Base-by-base conservation (phyloP, 805 yeast genomes). In the Deakozyma indianensis region DNA sequence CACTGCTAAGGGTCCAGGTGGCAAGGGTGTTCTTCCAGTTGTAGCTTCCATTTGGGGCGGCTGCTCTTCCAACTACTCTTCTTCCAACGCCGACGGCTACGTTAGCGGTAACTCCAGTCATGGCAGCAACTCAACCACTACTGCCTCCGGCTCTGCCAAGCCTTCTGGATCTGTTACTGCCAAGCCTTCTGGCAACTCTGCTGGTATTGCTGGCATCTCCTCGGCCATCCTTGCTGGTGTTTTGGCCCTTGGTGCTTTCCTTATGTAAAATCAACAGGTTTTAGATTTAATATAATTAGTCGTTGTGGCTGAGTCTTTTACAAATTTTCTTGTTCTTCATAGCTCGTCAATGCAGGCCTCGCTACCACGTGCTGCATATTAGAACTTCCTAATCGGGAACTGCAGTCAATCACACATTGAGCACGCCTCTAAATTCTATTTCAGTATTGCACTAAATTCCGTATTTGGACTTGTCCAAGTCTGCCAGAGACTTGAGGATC, bases 381-480 rank as follows among this genome's bases (percentile, higher is more conserved):
- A n/a, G n/a, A n/a, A n/a, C n/a, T n/a, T n/a, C n/a, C n/a, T n/a
- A n/a, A n/a, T n/a, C n/a, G n/a, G n/a, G n/a, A n/a, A n/a, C n/a
- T n/a, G n/a, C n/a, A n/a, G n/a, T n/a, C n/a, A n/a, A n/a, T n/a
- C n/a, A n/a, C 21, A 32, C 16, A 3, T 18, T 18, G 18, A 41
- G n/a, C n/a, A n/a, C n/a, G n/a, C n/a, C n/a, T n/a, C 32, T 25
- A 49, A 23, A 25, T 25, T 25, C 28, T 25, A 25, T 25, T 14
- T 25, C 28, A 25, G 14, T n/a, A n/a, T n/a, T 25, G 14, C 14
- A 25, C 14, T 28, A 44, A 21, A 54, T 47, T 14, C 57, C 59
- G 47, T 67, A 78, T 43, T 70, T 65, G 3, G 61, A 49, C 25
- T 62, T 61, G 41, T 82, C 75, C 42, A 86, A 72, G 2, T 76